phyloP scores from a whole-genome alignment of 2,329 filamentous ascomycete genomes.

The Beauveria scarabaeidicola region DNA sequence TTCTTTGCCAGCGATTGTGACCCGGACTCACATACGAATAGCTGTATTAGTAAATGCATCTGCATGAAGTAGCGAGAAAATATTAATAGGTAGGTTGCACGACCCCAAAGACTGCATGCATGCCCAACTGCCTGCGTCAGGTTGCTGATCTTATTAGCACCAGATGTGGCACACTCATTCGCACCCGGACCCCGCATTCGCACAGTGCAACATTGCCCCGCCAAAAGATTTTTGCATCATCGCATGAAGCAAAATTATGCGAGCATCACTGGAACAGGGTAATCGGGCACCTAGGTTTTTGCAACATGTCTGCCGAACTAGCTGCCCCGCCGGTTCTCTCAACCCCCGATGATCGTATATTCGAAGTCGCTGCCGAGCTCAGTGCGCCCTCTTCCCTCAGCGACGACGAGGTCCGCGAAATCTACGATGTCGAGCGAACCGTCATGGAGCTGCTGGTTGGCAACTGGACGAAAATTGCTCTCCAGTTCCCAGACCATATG shows the following conservation, averaged over 20 bases:
- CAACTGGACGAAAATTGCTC: conserved; percentile 66
- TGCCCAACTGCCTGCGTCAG: neutral
- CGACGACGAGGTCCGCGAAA: conserved; percentile 62
- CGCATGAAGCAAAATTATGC: neutral
- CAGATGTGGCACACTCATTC: neutral
- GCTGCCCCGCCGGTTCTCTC: conserved; percentile 52
- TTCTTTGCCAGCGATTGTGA: neutral
- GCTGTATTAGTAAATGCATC: neutral
- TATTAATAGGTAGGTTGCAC: neutral
- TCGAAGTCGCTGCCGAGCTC: conserved; percentile 39
- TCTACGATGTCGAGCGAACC: conserved; percentile 82
- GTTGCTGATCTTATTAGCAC: neutral
- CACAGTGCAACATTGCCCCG: conserved; percentile 9
- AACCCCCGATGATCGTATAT: conserved; percentile 52
- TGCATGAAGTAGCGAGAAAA: too few species aligned
- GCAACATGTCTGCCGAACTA: conserved; percentile 38
- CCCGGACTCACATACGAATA: neutral
- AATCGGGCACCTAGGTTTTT: neutral
- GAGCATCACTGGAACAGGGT: neutral
- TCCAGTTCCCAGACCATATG: conserved; percentile 97
- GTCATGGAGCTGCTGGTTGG: conserved; percentile 64
- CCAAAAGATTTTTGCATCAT: conserved; percentile 9
- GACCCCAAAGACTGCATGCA: too few species aligned
- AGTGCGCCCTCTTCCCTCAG: conserved; percentile 26
- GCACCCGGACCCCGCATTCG: conserved; percentile 7